These are phyloP conservation scores for Saccharomyces kudriavzevii DNA, from an alignment of 805 yeast species.

Conservation along the genomic window DNA sequence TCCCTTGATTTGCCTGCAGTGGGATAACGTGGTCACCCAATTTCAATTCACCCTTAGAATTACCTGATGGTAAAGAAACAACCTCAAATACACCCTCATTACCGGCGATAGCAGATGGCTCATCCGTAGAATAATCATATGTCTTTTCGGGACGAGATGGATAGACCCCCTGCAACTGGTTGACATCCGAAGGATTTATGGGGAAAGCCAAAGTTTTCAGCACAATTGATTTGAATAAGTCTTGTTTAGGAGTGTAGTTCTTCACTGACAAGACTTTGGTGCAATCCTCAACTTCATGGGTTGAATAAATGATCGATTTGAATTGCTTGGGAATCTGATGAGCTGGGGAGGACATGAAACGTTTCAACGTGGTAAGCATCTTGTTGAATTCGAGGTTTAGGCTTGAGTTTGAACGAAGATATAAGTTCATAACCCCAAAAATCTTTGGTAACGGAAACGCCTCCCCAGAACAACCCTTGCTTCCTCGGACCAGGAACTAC, in stretches of 20 bases:
- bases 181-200: conserved; percentile 82
- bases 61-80: conserved; percentile 51
- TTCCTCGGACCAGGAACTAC: background rate
- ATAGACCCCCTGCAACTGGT: conserved; percentile 78
- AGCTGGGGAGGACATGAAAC: background rate
- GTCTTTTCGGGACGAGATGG: conserved; percentile 62
- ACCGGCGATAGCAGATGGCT: conserved; percentile 79
- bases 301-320: conserved; percentile 27
- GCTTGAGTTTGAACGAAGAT: background rate
- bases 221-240: conserved; percentile 33
- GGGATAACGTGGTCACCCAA: conserved; percentile 90
- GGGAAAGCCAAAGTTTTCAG: conserved; percentile 72
- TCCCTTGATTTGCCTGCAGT: conserved; percentile 67
- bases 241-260: conserved; percentile 23
- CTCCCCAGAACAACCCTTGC: background rate
- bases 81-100: conserved; percentile 90
- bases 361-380: background rate
- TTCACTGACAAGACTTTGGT: conserved; percentile 23
- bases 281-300: conserved; percentile 25
- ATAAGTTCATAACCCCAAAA: background rate
- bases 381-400: too few species aligned
- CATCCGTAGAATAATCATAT: conserved; percentile 45
- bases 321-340: conserved; percentile 16
- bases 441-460: background rate
- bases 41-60: conserved; percentile 36